Evolutionary conservation across 495 filamentous ascomycete species (phyloP).

Genomic region (Elasticomyces elasticus): DNA sequence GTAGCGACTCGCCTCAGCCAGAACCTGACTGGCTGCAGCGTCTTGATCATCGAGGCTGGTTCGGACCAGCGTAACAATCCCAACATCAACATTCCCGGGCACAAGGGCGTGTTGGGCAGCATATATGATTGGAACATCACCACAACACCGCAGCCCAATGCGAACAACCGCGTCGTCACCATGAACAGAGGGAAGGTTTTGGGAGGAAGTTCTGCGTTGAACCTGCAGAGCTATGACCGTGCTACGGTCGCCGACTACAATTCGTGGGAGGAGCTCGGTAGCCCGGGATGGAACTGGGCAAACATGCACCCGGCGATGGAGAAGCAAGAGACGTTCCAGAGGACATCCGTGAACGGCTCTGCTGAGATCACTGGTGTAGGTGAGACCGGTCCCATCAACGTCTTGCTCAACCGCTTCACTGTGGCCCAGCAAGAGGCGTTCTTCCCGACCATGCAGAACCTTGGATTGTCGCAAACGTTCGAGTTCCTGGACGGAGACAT

Average conservation of each 20-base stretch:
- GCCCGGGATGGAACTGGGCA: slow-evolving; percentile 16
- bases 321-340: slow-evolving; percentile 12
- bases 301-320: slow-evolving; percentile 11
- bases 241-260: slow-evolving; percentile 10
- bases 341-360: not conserved
- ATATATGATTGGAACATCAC: slow-evolving; percentile 27
- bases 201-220: slow-evolving; percentile 18
- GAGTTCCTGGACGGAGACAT: slow-evolving; percentile 33
- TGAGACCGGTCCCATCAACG: slow-evolving; percentile 2
- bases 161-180: slow-evolving; percentile 13
- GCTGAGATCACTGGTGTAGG: not conserved
- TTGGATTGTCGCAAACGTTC: slow-evolving; percentile 28
- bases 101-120: slow-evolving; percentile 10
- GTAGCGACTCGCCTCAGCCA: slow-evolving; percentile 20
- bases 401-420: slow-evolving; percentile 27
- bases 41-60: slow-evolving; percentile 26
- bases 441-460: slow-evolving; percentile 26
- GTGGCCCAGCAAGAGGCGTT: slow-evolving; percentile 25
- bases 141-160: slow-evolving; percentile 18
- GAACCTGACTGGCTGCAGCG: slow-evolving; percentile 3
- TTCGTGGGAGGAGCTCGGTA: slow-evolving; percentile 15
- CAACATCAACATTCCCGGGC: slow-evolving; percentile 20
- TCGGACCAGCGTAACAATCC: slow-evolving; percentile 12
- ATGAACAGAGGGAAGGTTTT: slow-evolving; percentile 23
- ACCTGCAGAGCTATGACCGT: slow-evolving; percentile 11